Evolutionary conservation across 768 basidiomycete genomes (phyloP), one percentile per base, ranked within the genome.

Genomic region (Coprinopsis strossmayeri): DNA sequence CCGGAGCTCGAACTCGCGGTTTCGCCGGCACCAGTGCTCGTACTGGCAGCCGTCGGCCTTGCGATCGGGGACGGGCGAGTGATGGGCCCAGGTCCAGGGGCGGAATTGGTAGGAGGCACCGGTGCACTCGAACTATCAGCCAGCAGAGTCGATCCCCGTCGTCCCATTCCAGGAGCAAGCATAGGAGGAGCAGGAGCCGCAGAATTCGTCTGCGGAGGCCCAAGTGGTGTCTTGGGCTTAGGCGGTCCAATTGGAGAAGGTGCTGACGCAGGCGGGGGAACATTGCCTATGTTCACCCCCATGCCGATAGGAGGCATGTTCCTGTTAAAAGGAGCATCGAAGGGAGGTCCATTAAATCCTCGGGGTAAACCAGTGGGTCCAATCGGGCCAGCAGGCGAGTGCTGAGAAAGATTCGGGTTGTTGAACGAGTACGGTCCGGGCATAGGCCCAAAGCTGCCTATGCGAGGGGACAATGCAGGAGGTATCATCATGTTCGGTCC

Each of bases 31-130:
- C 59, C 51, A 54, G 66, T 49, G 24, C 27, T 34, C 23, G 51
- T 17, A 35, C 23, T 53, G n/a, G 32, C 52, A 45, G 55, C 67
- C 62, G 3, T 49, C 20, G 85, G 84, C 2, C 82, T 73, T 3
- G 84, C 86, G 43, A 90, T 87, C 10, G 86, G 85, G 13, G 81
- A 78, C 3, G 82, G 81, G 21, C 80, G 74, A 17, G 74, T 75
- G 52, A 83, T 81, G 11, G 79, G 81, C 18, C 84, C 81, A 21
- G 76, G 80, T 39, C 73, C 75, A 5, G 70, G 57, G 37, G 65
- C 66, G n/a, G n/a, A n/a, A n/a, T n/a, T n/a, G n/a, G n/a, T n/a
- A n/a, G n/a, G n/a, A n/a, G n/a, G n/a, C n/a, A n/a, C n/a, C n/a
- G n/a, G n/a, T n/a, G n/a, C n/a, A n/a, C n/a, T n/a, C n/a, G n/a